These are phyloP conservation scores for Vitis labrusca DNA, from an alignment of 164 flowering plant genomes.

Conservation along the genomic window DNA sequence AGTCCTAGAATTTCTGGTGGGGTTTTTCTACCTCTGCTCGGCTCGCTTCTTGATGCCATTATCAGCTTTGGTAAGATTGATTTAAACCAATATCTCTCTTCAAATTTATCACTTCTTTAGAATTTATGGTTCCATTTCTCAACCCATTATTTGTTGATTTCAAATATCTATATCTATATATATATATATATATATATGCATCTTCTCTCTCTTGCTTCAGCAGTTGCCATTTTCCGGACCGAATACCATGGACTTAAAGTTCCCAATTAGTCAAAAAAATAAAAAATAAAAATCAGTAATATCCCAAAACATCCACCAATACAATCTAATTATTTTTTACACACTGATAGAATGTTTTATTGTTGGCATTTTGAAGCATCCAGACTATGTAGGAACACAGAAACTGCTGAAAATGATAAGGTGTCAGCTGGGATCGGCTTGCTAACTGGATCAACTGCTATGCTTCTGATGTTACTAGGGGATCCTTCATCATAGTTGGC, in stretches of 20 bases:
- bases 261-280: no score
- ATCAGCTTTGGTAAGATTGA: background rate
- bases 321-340: background rate
- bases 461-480: background rate
- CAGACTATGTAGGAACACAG: background rate
- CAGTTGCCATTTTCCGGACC: no score
- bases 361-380: background rate
- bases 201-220: no score
- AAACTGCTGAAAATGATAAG: background rate
- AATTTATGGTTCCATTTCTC: no score
- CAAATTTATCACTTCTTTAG: no score
- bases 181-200: no score
- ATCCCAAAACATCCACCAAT: no score
- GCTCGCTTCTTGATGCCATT: background rate
- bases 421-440: background rate
- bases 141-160: no score
- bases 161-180: no score
- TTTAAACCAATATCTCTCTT: no score
- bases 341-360: background rate
- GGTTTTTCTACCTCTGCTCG: background rate
- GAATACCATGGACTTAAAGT: no score
- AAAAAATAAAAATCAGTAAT: no score
- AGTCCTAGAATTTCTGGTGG: background rate
- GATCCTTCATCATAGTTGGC: background rate
- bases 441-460: background rate